Evolutionary conservation across 2,329 filamentous ascomycete genomes (phyloP).

Genomic region (Pezicula carpinea): DNA sequence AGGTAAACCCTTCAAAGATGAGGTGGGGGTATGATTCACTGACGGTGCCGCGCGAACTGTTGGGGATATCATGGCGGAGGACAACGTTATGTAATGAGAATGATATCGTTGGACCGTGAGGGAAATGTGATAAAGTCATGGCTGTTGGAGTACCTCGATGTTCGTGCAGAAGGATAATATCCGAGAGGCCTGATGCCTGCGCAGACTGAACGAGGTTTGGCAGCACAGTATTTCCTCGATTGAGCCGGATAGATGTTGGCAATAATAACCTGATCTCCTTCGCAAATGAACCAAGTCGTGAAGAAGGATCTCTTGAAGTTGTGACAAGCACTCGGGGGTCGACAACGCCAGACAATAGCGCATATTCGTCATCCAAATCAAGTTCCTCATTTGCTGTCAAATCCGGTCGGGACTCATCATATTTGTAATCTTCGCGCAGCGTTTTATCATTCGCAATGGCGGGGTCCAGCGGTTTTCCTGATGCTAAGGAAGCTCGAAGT

Average conservation of each 20-base stretch:
- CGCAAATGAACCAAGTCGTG: conserved; percentile 79
- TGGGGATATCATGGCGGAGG: conserved; percentile 87
- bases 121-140: conserved; percentile 80
- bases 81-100: conserved; percentile 93
- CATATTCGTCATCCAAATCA: conserved; percentile 85
- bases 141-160: conserved; percentile 90
- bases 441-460: conserved; percentile 81
- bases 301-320: conserved; percentile 83
- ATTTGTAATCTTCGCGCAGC: conserved; percentile 84
- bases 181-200: conserved; percentile 73
- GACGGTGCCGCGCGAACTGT: conserved; percentile 79
- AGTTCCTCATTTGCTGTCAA: conserved; percentile 62
- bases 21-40: conserved; percentile 91
- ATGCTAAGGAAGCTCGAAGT: conserved; percentile 79
- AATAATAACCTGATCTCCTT: conserved; percentile 85
- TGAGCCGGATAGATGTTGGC: conserved; percentile 81
- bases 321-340: conserved; percentile 88
- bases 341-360: conserved; percentile 82
- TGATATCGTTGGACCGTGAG: conserved; percentile 80
- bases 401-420: conserved; percentile 78
- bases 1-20: conserved; percentile 91
- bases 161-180: conserved; percentile 85
- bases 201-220: conserved; percentile 81
- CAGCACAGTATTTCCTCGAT: conserved; percentile 85
- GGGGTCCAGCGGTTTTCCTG: conserved; percentile 79